Evolutionary conservation across 441 rosid species (phyloP).

Genomic region (Flueggea neowawraea): DNA sequence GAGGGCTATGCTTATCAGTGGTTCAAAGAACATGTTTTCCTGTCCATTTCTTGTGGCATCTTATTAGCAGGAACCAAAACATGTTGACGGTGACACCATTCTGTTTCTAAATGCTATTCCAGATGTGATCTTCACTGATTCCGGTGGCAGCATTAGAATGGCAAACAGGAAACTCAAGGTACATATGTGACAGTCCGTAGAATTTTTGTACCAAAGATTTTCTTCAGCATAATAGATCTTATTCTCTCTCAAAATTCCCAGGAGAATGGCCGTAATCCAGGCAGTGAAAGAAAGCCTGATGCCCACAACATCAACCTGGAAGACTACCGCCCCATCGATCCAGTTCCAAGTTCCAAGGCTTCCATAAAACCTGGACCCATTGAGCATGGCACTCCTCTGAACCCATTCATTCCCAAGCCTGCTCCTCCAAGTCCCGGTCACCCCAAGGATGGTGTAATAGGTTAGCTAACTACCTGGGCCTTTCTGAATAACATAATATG

Average conservation of each 20-base stretch:
- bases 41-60: no score
- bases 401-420: slow-evolving; percentile 46
- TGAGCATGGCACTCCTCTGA: slow-evolving; percentile 47
- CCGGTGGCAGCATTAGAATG: slow-evolving; percentile 1
- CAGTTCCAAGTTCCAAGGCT: slow-evolving; percentile 53
- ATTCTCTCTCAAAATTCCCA: slow-evolving; percentile 16
- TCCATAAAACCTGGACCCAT: slow-evolving; percentile 47
- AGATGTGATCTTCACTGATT: slow-evolving; percentile 19
- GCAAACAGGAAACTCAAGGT: slow-evolving; percentile 42
- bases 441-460: slow-evolving; percentile 20
- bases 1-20: background rate
- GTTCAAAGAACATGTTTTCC: background rate
- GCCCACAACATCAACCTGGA: slow-evolving; percentile 25
- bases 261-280: slow-evolving; percentile 22
- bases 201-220: no score
- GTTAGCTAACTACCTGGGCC: background rate
- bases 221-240: no score
- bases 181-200: no score
- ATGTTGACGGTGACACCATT: slow-evolving; percentile 3
- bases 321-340: slow-evolving; percentile 46
- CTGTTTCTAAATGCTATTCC: slow-evolving; percentile 17
- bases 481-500: no score
- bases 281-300: slow-evolving; percentile 1
- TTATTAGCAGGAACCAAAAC: no score
- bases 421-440: slow-evolving; percentile 34